Conservation (phyloP, 495 filamentous ascomycete species). For the Platismatia glauca region DNA sequence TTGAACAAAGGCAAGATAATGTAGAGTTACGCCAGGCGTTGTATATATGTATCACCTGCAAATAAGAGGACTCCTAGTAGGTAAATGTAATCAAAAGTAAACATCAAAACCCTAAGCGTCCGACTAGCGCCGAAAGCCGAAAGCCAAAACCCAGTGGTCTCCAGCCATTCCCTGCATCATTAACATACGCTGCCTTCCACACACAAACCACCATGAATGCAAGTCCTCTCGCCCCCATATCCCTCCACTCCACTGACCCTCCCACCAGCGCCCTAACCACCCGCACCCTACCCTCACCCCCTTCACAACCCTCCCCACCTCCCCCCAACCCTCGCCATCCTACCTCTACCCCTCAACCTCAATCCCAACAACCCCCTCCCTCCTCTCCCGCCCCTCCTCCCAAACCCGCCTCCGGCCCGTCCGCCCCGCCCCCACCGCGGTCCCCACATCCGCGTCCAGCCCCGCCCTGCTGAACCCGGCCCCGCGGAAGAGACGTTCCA, state of each 20-base stretch:
- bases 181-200: not conserved
- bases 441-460: conserved; percentile 23
- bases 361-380: conserved; percentile 17
- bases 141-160: not conserved
- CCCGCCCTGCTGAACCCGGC: conserved; percentile 10
- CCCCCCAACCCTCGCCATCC: conserved; percentile 8
- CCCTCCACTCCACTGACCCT: conserved; percentile 28
- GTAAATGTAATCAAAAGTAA: not conserved
- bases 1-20: conserved; percentile 75
- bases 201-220: not conserved
- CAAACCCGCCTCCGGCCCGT: conserved; percentile 28
- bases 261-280: conserved; percentile 45
- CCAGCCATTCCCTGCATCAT: not conserved
- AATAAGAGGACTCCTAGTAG: not conserved
- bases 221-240: not conserved
- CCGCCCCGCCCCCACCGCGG: conserved; percentile 19
- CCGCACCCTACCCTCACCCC: conserved; percentile 37
- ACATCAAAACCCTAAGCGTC: not conserved
- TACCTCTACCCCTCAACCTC: conserved; percentile 18
- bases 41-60: not conserved
- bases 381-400: conserved; percentile 42
- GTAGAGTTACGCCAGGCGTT: conserved; percentile 19
- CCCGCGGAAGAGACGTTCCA: conserved; percentile 8
- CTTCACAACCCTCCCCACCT: conserved; percentile 13
- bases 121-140: not conserved